A percentile compares a stretch with the other conserved stretches of the same genome.
phyloP scores from a whole-genome alignment of 306 rosid genomes.

The Prinsepia uniflora region DNA sequence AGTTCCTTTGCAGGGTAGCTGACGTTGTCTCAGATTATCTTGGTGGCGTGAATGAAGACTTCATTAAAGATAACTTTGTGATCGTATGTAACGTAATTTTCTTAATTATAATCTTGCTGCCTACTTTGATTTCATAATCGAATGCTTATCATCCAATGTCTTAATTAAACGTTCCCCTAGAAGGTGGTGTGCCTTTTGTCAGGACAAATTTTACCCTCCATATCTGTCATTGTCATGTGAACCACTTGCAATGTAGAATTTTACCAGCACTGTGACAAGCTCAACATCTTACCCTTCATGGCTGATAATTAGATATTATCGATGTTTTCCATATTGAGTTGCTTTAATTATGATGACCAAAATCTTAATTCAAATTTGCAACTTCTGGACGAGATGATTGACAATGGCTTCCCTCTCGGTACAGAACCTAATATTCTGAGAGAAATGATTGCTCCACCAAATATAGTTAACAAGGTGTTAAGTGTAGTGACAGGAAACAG shows the following conservation, averaged over 20 bases:
- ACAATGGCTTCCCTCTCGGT: conserved; percentile 96
- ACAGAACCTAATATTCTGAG: conserved; percentile 85
- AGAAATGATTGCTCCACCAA: conserved; percentile 96
- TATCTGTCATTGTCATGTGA: not conserved
- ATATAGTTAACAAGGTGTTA: conserved; percentile 80
- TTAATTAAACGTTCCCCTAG: not conserved
- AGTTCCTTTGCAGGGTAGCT: conserved; percentile 97
- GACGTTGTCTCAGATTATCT: conserved; percentile 85
- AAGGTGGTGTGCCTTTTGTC: not conserved
- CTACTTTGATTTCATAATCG: conserved; percentile 1
- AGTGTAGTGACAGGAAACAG: conserved; percentile 89
- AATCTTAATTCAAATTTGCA: conserved; percentile 32
- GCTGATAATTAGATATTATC: not conserved
- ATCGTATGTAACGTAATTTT: conserved; percentile 74
- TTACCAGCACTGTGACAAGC: not conserved
- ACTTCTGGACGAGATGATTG: conserved; percentile 98
- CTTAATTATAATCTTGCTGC: not conserved
- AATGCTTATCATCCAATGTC: not conserved
- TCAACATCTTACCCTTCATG: not conserved
- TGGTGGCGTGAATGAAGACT: conserved; percentile 85
- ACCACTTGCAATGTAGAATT: not conserved
- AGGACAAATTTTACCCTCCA: not conserved
- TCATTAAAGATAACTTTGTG: conserved; percentile 80
- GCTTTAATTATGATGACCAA: conserved; percentile 3
- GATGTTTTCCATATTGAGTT: not conserved